Evolutionary conservation across 108 stramenopile genomes (phyloP), one percentile per base, ranked within the genome.

Genomic region (Fragilariopsis cylindrus): DNA sequence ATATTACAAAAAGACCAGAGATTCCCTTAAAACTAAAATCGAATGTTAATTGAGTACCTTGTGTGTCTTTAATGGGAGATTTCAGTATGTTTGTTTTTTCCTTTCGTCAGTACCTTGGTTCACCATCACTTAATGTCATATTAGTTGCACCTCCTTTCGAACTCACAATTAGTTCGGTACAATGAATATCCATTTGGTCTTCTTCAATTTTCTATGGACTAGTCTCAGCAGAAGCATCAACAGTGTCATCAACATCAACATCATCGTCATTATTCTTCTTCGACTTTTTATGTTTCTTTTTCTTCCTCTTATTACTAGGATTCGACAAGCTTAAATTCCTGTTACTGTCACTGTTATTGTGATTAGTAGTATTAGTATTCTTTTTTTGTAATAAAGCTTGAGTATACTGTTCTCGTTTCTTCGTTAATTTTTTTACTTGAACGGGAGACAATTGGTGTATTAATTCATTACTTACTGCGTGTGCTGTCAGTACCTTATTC

Each of bases 291-390:
- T 62, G 43, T 21, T 55, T 70, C 58, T 44, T 68, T 39, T 48
- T 68, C 43, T 50, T 73, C 44, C 64, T 81, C 69, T 48, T 81
- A 48, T 58, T 77, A 4, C 53, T 75, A 48, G 65, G 57, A 45
- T 55, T 45, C 47, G 41, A 53, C 41, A 57, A 13, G 18, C 49
- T 13, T 21, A 21, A 21, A 21, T 21, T 62, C 63, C 16, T 40
- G 15, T 48, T n/a, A 46, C 55, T 57, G 16, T 19, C 1, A 8
- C 18, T 43, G 46, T 50, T 43, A 3, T 12, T 6, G 47, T 7
- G 12, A 21, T 21, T 21, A 21, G 1, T 21, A 21, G 21, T 60
- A 16, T 18, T 60, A 9, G 13, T 52, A 13, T 52, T 9, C 18
- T 63, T 63, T 2, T 30, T 30, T 30, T 30, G 30, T 2, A 30